Evolutionary conservation across 139 green algal genomes (phyloP), one percentile per base, ranked within the genome.

Genomic region (Asterochloris sp.): DNA sequence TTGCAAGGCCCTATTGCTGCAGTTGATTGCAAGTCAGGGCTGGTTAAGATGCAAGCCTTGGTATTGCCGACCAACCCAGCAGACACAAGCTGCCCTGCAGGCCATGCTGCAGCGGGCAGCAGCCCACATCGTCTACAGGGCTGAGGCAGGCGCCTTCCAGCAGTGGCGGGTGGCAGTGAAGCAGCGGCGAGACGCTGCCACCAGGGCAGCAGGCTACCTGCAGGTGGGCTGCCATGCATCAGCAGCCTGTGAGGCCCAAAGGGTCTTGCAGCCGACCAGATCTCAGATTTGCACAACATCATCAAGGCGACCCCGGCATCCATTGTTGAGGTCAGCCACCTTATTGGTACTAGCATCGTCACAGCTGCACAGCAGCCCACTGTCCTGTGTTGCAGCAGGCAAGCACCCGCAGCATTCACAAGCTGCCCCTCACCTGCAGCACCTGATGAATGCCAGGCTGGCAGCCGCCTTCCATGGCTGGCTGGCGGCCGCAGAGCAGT

Each of bases 391-490:
- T n/a, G n/a, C n/a, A n/a, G n/a, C 38, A 54, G 38, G 38, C 38
- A 2, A 54, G 38, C 38, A 54, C 38, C 6, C 38, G 6, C 38
- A 54, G 38, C 38, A 54, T 54, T 54, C 4, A 54, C 38, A 54
- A 47, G 76, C 76, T 16, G 38, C 13, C 60, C 29, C 61, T 9
- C 69, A 75, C 66, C 68, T 85, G 68, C 29, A 77, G 66, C 38
- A 66, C 54, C 76, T 85, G 67, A 19, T 85, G 6, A 73, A 85
- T 66, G 62, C 27, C 61, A 73, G 74, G 60, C 82, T 74, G 76
- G 23, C 62, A 62, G 68, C 77, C 17, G 82, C 82, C 0, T 77
- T 82, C 76, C 62, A 74, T 24, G 63, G 78, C 16, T 82, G 78
- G 78, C 78, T n/a, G 17, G 78, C 63, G 23, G 78, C 78, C 19